Conservation (phyloP, 2,329 filamentous ascomycete species). For the Colletotrichum truncatum region DNA sequence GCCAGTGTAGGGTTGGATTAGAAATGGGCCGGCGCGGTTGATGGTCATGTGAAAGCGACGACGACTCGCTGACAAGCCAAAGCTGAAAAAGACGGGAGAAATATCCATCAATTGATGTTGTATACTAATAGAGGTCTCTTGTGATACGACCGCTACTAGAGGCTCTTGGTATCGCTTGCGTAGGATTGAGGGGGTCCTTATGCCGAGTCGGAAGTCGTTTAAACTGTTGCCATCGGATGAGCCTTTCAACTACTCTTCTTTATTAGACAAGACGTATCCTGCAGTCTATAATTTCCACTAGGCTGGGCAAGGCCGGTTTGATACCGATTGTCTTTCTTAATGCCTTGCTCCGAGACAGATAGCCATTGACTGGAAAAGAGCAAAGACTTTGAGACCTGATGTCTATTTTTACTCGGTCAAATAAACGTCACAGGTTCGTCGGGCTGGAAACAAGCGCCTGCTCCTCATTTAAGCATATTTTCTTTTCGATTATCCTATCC, state of each 20-base stretch:
- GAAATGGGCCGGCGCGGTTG: background rate
- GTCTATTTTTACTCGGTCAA: too few relatives aligned
- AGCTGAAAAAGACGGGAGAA: background rate
- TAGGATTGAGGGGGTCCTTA: background rate
- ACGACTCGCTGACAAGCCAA: background rate
- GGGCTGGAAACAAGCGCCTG: background rate
- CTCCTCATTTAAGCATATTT: background rate
- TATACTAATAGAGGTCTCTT: background rate
- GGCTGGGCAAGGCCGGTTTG: too few relatives aligned
- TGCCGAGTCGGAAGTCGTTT: too few relatives aligned
- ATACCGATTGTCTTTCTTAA: too few relatives aligned
- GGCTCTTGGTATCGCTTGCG: too few relatives aligned
- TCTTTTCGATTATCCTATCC: background rate
- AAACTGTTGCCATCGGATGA: too few relatives aligned
- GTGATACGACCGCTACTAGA: conserved; percentile 6
- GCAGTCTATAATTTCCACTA: too few relatives aligned
- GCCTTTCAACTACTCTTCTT: background rate
- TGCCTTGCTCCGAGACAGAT: too few relatives aligned
- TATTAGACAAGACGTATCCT: background rate
- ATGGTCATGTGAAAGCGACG: background rate
- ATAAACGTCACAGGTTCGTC: too few relatives aligned
- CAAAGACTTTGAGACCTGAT: too few relatives aligned
- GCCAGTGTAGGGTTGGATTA: background rate
- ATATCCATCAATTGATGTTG: background rate
- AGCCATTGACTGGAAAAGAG: too few relatives aligned